phyloP scores from a whole-genome alignment of 1,284 basidiomycete species.

The Cryptococcus wingfieldii region DNA sequence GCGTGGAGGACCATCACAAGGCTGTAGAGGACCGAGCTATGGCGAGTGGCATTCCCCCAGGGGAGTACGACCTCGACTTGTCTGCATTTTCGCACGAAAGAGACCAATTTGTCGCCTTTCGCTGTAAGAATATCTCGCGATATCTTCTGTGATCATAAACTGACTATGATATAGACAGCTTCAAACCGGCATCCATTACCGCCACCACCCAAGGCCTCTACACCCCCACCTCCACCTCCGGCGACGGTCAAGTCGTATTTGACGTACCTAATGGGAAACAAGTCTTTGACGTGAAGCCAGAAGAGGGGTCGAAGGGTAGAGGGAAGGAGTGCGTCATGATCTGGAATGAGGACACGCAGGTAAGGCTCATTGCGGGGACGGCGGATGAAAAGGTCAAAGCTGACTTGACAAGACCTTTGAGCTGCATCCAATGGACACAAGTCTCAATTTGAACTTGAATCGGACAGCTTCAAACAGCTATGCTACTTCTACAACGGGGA shows the following conservation, averaged over 20 bases:
- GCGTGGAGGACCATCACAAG: too few relatives aligned
- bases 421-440: slow-evolving; percentile 30
- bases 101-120: slow-evolving; percentile 19
- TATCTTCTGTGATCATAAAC: background rate
- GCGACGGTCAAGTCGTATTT: slow-evolving; percentile 12
- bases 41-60: background rate
- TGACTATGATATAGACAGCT: slow-evolving; percentile 25
- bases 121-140: slow-evolving; percentile 17
- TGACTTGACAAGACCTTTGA: slow-evolving; percentile 21
- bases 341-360: slow-evolving; percentile 30
- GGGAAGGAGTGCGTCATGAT: slow-evolving; percentile 41
- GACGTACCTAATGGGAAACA: slow-evolving; percentile 26
- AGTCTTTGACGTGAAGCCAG: slow-evolving; percentile 40
- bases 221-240: slow-evolving; percentile 2
- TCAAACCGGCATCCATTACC: slow-evolving; percentile 42
- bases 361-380: slow-evolving; percentile 9
- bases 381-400: background rate
- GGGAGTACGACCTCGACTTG: slow-evolving; percentile 16
- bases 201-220: slow-evolving; percentile 22
- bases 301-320: slow-evolving; percentile 19
- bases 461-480: slow-evolving; percentile 20
- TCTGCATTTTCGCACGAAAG: slow-evolving; percentile 4
- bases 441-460: slow-evolving; percentile 34
- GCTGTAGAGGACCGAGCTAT: too few relatives aligned
- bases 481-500: background rate